Base-by-base conservation (phyloP, 176 grass and related monocot genomes). In the Eleusine indica region DNA sequence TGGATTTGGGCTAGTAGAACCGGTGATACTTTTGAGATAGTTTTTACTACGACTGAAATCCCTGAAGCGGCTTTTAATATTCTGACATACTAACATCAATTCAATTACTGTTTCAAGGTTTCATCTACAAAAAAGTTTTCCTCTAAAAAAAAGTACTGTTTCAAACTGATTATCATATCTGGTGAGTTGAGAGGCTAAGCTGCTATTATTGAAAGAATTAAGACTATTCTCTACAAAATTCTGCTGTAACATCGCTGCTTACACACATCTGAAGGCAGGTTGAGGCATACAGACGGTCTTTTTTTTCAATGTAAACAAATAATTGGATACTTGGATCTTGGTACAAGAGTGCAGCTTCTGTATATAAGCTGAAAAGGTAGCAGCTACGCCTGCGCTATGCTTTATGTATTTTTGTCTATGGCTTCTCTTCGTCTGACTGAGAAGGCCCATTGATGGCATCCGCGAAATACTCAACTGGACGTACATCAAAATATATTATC, bases 391-490 rank as follows among this genome's bases (percentile, higher is more conserved):
- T 13, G 15, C 8, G 18, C 25, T 53, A 52, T 2, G 38, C 70
- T 30, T 28, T 47, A 71, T 48, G 62, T 47, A 12, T 28, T 63
- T 73, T 64, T 44, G 17, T 39, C 70, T 75, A 70, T 57, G 70
- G 46, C 84, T 87, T 94, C 79, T 94, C 89, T 84, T 94, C 91
- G 21, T 97, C 94, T 25, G 91, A 97, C 52, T 94, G 91, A 79
- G 87, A 82, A 43, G 94, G 76, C 16, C 82, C 91, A 9, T 85
- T 82, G 58, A 91, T 87, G 7, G 83, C 75, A 84, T 94, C 91
- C 1, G 89, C 85, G 8, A 97, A 97, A 62, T 97, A 97, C 72
- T 97, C 94, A 61, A 94, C 94, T 97, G 53, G 39, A 70, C 71
- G 54, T 43, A 82, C 58, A 42, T 41, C 40, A 70, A 70, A 32